Conservation (phyloP, 768 basidiomycete species). For the Glaciozyma antarctica region DNA sequence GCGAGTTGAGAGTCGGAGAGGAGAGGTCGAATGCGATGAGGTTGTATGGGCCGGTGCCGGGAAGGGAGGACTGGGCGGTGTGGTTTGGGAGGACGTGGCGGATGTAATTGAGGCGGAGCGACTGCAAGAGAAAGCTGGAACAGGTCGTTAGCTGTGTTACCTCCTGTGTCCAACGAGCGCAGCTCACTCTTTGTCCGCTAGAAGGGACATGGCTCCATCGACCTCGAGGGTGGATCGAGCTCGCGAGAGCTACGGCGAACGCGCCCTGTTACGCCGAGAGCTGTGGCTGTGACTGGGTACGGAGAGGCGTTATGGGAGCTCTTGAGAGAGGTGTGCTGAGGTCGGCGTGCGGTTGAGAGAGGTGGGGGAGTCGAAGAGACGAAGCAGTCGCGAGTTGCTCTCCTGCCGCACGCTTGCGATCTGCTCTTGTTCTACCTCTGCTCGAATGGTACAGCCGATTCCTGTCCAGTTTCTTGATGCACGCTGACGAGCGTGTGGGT, state of each 20-base stretch:
- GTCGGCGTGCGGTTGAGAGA: neutral
- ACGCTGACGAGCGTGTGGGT: neutral
- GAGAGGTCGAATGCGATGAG: slow-evolving; percentile 65
- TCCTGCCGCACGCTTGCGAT: neutral
- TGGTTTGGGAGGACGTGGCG: slow-evolving; percentile 80
- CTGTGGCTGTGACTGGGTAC: neutral
- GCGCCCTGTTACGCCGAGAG: too few species aligned
- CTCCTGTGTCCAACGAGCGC: neutral
- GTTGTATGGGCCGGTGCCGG: slow-evolving; percentile 17
- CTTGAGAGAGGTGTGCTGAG: neutral
- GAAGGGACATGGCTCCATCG: slow-evolving; percentile 36
- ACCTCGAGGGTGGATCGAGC: neutral
- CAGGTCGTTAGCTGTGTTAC: neutral
- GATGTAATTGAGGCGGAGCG: slow-evolving; percentile 73
- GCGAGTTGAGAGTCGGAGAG: slow-evolving; percentile 51
- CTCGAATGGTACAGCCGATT: neutral
- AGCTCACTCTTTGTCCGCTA: slow-evolving; percentile 38
- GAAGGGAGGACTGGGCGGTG: slow-evolving; percentile 48
- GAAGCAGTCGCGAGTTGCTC: neutral
- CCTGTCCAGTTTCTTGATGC: neutral
- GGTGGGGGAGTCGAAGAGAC: neutral
- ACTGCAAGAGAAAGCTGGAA: slow-evolving; percentile 65
- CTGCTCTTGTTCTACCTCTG: neutral
- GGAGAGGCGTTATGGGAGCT: neutral
- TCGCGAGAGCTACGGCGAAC: neutral